Base-by-base conservation (phyloP, 495 filamentous ascomycete species). In the Aspergillus conjunctus region DNA sequence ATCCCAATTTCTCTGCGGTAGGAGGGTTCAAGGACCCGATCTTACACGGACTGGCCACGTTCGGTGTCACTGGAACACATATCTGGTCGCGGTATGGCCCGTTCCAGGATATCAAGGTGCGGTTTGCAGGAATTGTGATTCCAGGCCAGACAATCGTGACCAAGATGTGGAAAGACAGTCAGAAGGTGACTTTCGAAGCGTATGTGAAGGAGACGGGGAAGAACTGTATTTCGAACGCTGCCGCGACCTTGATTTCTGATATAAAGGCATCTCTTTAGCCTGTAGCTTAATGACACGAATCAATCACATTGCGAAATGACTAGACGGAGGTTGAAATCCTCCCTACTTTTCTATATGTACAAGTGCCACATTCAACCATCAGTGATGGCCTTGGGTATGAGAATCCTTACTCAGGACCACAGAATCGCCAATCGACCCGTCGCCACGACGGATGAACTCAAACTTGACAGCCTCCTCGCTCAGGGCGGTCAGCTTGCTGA, bases 401-500 rank as follows among this genome's bases (percentile, higher is more conserved):
- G 9, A 8, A 3, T 37, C 34, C 14, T 37, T 37, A 37, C 8
- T 14, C 9, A 37, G 34, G 3, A 37, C 14, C 4, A 83, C 52
- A 43, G 71, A 66, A 64, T 83, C 81, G 9, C 77, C 75, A 39
- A 77, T 57, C 4, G 64, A 61, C 0, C 77, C 77, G 60, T 77
- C 79, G 17, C 69, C 67, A 9, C 81, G 80, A 9, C 70, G 66
- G 54, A 84, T 68, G 58, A 78, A 80, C 60, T 73, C 64, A 78
- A 76, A 83, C 26, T 73, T 77, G 17, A 78, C 61, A 10, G 68
- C 68, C 14, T 69, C 77, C 46, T 71, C 63, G 62, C 76, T 82
- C 31, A 71, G 62, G 51, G 83, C 66, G 4, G 71, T 79, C 59
- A 84, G 51, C 68, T 79, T 80, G 66, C 71, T 77, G 68, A 81